Percentiles rank a stretch among this genome's conserved stretches.
Conservation (phyloP, 2,329 filamentous ascomycete genomes). For the Akanthomyces lecanii region DNA sequence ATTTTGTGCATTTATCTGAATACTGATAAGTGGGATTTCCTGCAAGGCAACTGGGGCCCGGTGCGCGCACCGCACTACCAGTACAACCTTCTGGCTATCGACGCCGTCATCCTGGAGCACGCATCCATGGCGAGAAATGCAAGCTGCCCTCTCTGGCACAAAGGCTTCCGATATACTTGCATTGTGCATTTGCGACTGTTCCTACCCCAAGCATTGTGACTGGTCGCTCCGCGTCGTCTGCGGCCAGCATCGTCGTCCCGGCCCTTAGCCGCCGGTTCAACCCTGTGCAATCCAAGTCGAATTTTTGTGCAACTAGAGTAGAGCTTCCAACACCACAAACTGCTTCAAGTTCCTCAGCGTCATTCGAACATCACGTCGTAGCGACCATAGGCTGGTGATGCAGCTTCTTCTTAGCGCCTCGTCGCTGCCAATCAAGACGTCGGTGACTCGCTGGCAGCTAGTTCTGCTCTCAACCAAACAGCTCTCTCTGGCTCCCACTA, state of each 20-base stretch:
- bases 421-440: not conserved
- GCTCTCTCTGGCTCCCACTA: not conserved
- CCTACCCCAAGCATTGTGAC: not conserved
- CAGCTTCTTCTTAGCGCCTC: not conserved
- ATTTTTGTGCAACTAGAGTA: not conserved
- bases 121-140: not conserved
- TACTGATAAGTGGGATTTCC: not conserved
- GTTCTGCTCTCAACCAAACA: not conserved
- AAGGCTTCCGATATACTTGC: not conserved
- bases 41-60: conserved; percentile 3
- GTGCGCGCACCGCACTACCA: conserved; percentile 7
- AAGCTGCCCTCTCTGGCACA: not conserved
- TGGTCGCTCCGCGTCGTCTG: not conserved
- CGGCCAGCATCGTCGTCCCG: not conserved
- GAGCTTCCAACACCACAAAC: not conserved
- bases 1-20: not conserved
- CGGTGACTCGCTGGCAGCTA: not conserved
- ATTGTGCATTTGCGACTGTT: not conserved
- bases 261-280: not conserved
- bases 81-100: not conserved
- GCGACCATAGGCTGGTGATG: conserved; percentile 1
- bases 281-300: not conserved
- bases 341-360: not conserved
- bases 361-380: conserved; percentile 5
- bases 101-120: not conserved